Evolutionary conservation across 129 eudicot genomes (phyloP), one percentile per base, ranked within the genome.

Genomic region (Chrysanthemum lavandulifolium): DNA sequence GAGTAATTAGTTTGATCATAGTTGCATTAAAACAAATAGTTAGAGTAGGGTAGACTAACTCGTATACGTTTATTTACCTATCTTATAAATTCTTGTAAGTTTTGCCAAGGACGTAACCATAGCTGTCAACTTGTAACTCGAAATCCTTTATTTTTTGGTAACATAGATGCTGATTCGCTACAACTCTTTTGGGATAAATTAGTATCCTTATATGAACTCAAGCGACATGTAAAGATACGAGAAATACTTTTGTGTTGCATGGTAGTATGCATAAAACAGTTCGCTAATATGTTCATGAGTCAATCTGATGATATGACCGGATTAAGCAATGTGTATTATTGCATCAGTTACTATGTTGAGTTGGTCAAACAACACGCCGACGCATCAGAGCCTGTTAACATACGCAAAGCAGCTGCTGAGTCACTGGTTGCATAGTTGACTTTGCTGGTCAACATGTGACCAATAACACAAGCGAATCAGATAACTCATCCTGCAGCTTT

Each of bases 351-450:
- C 79, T 95, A 79, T 75, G 86, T 85, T 57, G 73, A 70, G 76
- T 76, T 90, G 72, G 82, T 91, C 13, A 80, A 86, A 79, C 80
- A 73, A 33, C 77, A 82, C 40, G 78, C 95, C 15, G 86, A 84
- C 68, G 77, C 99, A 51, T 91, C 99, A 76, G 87, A 88, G 89
- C 88, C 96, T 19, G 86, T 86, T n/a, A 90, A 78, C 80, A 86
- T 91, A 83, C 85, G 99, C 43, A 91, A 77, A 72, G 97, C 99
- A 61, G 94, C 96, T 57, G 93, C 97, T 1, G 97, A 95, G 51
- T 91, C 99, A 40, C 16, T 95, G 59, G 65, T 90, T 56, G 91
- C 95, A 19, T 95, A 97, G n/a, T 85, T 45, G 74, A 73, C 68
- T 47, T 73, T 51, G 62, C 88, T 19, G 91, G 96, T 75, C 78